Base-by-base conservation (phyloP, 2,329 filamentous ascomycete species). In the Aspergillus flavus region DNA sequence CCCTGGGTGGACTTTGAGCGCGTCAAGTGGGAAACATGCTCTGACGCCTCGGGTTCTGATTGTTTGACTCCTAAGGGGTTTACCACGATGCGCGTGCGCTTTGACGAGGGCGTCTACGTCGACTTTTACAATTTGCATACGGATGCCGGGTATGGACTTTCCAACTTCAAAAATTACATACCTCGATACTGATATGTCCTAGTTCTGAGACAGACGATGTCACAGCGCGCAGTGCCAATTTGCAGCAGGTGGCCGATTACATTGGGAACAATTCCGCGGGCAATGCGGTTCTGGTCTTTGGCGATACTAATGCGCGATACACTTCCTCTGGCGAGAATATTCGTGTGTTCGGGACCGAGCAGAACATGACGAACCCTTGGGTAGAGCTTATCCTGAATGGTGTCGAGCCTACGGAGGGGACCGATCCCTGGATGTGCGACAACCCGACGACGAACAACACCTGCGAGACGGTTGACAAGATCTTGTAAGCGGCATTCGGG, bases 11-110 rank as follows among this genome's bases (percentile, higher is more conserved):
- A 84, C 64, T 86, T 87, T 67, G 76, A 79, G 50, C 84, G 88
- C 16, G 77, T 83, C 56, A 86, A 87, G 70, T 91, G 89, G 88
- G 63, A 62, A n/a, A 66, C 48, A 2, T 74, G 72, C 76, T 86
- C 84, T 62, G 74, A 86, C 70, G 82, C 82, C 41, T 86, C 84
- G 0, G 82, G 81, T 0, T 69, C 74, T 1, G 89, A 91, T 73
- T 91, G 89, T 72, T 77, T 90, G 65, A 90, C 88, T 0, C 89
- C 87, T 26, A 91, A 91, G 75, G 89, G 89, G 16, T 90, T 90
- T 74, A 90, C 87, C 0, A 87, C 87, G 55, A 89, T 91, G 87
- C 84, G 87, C 14, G 75, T 84, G 46, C 76, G 80, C 23, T 68
- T 89, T 16, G 81, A 80, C 10, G 78, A 81, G 41, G 83, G 83